phyloP scores from a whole-genome alignment of 352 stramenopile species.

The Phytophthora vignae region DNA sequence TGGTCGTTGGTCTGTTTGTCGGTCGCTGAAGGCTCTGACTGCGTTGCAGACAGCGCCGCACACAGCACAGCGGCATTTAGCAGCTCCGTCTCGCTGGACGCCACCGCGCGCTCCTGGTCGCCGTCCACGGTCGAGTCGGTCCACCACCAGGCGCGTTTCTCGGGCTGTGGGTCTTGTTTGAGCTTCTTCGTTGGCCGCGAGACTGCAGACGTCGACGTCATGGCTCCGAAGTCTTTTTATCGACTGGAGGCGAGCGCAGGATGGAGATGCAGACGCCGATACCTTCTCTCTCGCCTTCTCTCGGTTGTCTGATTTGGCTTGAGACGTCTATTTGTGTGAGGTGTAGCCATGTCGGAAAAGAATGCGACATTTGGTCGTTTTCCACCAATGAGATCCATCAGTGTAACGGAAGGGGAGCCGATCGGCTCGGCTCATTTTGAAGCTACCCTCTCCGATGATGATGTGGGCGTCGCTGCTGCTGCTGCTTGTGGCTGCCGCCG shows the following conservation, averaged over 20 bases:
- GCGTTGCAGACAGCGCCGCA: conserved; percentile 57
- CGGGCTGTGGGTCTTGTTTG: neutral
- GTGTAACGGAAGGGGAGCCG: no score
- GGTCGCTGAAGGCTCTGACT: conserved; percentile 26
- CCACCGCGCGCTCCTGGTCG: conserved; percentile 30
- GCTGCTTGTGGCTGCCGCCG: conserved; percentile 22
- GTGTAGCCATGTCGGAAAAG: conserved; percentile 34
- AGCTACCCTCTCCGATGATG: neutral
- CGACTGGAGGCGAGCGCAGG: neutral
- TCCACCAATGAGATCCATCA: conserved; percentile 17
- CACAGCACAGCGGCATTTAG: conserved; percentile 82
- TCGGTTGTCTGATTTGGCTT: neutral
- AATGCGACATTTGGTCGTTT: conserved; percentile 23
- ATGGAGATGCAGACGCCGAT: neutral
- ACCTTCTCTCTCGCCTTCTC: neutral
- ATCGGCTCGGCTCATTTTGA: conserved; percentile 15
- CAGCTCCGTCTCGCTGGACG: conserved; percentile 73
- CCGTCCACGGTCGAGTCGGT: conserved; percentile 27
- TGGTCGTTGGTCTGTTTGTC: conserved; percentile 28
- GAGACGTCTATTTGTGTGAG: neutral
- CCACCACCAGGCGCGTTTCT: conserved; percentile 55
- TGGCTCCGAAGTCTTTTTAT: conserved; percentile 1
- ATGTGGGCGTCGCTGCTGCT: conserved; percentile 22
- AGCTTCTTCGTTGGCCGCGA: conserved; percentile 14
- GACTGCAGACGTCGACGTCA: conserved; percentile 24